Conservation (phyloP, 2,329 filamentous ascomycete species). For the Calonectria naviculata region DNA sequence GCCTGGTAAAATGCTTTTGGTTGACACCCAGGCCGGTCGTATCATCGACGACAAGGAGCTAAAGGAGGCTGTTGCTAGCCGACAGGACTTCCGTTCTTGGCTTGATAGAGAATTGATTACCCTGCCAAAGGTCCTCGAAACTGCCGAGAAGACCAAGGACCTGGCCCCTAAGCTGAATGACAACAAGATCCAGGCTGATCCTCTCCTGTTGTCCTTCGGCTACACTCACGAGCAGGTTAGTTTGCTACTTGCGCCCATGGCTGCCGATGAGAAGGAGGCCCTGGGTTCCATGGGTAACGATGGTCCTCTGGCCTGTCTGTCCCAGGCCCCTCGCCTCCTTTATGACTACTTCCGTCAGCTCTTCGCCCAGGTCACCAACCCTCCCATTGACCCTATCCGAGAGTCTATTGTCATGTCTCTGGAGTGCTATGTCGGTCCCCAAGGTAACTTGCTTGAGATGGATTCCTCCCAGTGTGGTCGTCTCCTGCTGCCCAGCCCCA, state of each 20-base stretch:
- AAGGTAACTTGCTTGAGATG: constrained; percentile 96
- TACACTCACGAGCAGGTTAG: constrained; percentile 97
- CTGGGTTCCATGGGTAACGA: constrained; percentile 99
- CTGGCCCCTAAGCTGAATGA: constrained; percentile 76
- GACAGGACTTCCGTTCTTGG: constrained; percentile 90
- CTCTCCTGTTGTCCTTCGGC: constrained; percentile 85
- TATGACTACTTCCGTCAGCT: constrained; percentile 98
- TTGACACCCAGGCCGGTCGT: constrained; percentile 88
- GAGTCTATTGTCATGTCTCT: constrained; percentile 99
- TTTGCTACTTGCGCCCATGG: constrained; percentile 93
- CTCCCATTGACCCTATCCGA: constrained; percentile 95
- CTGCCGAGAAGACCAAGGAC: constrained; percentile 69
- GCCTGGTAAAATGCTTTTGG: constrained; percentile 94
- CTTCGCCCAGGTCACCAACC: constrained; percentile 98
- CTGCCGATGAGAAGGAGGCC: constrained; percentile 96
- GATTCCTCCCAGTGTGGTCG: constrained; percentile 88
- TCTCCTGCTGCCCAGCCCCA: constrained; percentile 86
- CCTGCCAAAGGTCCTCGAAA: constrained; percentile 78
- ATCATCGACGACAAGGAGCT: constrained; percentile 96
- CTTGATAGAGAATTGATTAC: constrained; percentile 87
- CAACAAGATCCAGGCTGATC: constrained; percentile 82
- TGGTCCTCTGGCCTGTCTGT: constrained; percentile 89
- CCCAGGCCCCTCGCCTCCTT: constrained; percentile 87
- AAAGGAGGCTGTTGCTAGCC: constrained; percentile 87
- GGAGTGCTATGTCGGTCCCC: constrained; percentile 94